phyloP scores from a whole-genome alignment of 1,284 basidiomycete species.

The Moniliophthora roreri region DNA sequence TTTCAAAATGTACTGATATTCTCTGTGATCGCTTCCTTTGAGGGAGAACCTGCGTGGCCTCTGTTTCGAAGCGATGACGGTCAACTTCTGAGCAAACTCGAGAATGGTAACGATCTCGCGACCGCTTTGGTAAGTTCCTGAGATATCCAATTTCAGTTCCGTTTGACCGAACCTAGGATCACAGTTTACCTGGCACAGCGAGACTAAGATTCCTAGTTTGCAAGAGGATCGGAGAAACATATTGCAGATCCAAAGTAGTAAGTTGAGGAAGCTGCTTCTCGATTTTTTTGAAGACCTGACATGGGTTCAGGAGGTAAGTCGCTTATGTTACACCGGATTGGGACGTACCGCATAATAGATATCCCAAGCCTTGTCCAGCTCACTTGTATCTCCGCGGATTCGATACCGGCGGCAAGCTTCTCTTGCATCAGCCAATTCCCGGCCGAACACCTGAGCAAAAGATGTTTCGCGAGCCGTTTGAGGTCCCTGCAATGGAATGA shows the following conservation, averaged over 20 bases:
- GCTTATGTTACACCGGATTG: not conserved
- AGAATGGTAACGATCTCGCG: constrained; percentile 84
- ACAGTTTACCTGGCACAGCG: constrained; percentile 81
- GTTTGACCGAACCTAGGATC: constrained; percentile 15
- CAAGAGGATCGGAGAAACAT: constrained; percentile 92
- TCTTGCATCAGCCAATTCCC: constrained; percentile 92
- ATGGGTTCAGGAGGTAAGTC: constrained; percentile 9
- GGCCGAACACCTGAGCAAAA: constrained; percentile 93
- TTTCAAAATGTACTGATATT: constrained; percentile 94
- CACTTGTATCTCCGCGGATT: constrained; percentile 83
- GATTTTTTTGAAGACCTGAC: constrained; percentile 94
- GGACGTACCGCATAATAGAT: constrained; percentile 85
- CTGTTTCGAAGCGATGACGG: constrained; percentile 98
- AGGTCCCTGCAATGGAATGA: constrained; percentile 62
- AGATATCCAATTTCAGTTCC: constrained; percentile 7
- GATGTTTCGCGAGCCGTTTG: constrained; percentile 95
- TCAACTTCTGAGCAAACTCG: constrained; percentile 84
- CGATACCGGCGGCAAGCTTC: constrained; percentile 90
- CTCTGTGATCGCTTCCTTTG: constrained; percentile 90
- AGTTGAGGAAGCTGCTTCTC: constrained; percentile 92
- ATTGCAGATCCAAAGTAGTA: constrained; percentile 94
- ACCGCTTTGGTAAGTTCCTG: constrained; percentile 93
- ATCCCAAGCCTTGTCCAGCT: constrained; percentile 99
- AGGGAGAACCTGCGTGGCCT: constrained; percentile 89
- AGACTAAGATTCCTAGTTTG: constrained; percentile 90